These are phyloP conservation scores for Puccinia horiana DNA, from an alignment of 1,284 basidiomycete species.

Conservation along the genomic window DNA sequence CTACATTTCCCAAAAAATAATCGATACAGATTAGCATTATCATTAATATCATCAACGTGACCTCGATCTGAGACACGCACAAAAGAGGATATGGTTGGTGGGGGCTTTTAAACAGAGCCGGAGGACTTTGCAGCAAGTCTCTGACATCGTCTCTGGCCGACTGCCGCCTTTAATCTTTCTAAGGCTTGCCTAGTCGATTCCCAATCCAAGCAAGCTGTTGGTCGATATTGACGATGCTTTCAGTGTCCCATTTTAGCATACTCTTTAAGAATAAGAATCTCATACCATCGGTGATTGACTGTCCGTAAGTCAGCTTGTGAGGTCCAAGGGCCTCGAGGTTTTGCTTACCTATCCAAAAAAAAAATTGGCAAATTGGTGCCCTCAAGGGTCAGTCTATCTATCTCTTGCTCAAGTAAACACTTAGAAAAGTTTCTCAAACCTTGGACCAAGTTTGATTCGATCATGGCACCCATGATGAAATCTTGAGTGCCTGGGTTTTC, in stretches of 20 bases:
- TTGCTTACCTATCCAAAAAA: conserved; percentile 21
- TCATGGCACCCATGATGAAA: conserved; percentile 93
- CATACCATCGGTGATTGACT: conserved; percentile 73
- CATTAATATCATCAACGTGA: not conserved
- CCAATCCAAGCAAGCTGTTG: conserved; percentile 75
- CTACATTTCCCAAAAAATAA: too few relatives aligned
- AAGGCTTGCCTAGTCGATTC: conserved; percentile 77
- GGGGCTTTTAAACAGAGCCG: not conserved
- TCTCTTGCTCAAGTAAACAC: not conserved
- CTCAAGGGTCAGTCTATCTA: not conserved
- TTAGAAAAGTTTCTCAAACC: conserved; percentile 60
- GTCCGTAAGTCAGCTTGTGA: conserved; percentile 72
- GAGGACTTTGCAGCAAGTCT: conserved; percentile 12
- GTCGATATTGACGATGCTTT: conserved; percentile 51
- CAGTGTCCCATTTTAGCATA: conserved; percentile 51
- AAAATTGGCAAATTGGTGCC: too few relatives aligned
- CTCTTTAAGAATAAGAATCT: not conserved
- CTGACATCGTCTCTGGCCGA: conserved; percentile 68
- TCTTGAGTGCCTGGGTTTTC: conserved; percentile 63
- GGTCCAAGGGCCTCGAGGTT: conserved; percentile 39
- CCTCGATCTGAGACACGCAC: not conserved
- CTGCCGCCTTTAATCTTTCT: conserved; percentile 76
- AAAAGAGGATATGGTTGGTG: not conserved
- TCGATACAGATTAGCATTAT: too few relatives aligned
- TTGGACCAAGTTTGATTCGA: conserved; percentile 90